These are phyloP conservation scores for Microbotryomycetes sp. DNA, from an alignment of 1,284 basidiomycete species.

Conservation along the genomic window DNA sequence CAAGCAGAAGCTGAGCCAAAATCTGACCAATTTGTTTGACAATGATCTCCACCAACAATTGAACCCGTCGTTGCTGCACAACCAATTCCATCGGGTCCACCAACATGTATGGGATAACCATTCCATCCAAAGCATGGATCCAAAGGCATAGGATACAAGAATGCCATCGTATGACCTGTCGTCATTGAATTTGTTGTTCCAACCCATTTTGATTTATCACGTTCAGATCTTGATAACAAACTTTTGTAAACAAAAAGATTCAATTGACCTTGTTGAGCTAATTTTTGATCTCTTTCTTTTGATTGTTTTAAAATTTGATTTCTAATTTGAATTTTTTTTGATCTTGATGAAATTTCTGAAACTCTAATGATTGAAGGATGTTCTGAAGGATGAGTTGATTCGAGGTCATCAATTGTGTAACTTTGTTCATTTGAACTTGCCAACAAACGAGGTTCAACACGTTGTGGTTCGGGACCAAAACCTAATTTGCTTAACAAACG, in stretches of 20 bases:
- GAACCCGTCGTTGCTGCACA: background rate
- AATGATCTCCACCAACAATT: background rate
- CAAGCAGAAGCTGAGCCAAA: too few species aligned
- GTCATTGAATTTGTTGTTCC: too few species aligned
- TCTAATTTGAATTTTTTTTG: background rate
- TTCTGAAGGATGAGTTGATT: conserved; percentile 36
- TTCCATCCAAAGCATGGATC: background rate
- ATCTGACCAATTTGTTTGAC: too few species aligned
- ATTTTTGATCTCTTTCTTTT: background rate
- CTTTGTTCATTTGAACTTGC: background rate
- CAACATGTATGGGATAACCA: background rate
- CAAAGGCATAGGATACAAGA: background rate
- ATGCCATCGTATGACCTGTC: background rate
- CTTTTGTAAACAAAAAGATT: background rate
- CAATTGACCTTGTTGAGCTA: background rate
- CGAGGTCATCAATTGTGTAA: conserved; percentile 24
- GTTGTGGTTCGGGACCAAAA: too few species aligned
- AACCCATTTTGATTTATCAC: background rate
- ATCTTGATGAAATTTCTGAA: conserved; percentile 38
- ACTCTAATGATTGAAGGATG: conserved; percentile 33
- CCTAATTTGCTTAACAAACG: too few species aligned
- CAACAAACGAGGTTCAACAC: too few species aligned
- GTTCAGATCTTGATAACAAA: background rate
- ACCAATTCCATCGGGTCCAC: background rate
- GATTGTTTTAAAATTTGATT: background rate